Conservation (phyloP, 495 filamentous ascomycete genomes). For the Daldinia bambusicola region DNA sequence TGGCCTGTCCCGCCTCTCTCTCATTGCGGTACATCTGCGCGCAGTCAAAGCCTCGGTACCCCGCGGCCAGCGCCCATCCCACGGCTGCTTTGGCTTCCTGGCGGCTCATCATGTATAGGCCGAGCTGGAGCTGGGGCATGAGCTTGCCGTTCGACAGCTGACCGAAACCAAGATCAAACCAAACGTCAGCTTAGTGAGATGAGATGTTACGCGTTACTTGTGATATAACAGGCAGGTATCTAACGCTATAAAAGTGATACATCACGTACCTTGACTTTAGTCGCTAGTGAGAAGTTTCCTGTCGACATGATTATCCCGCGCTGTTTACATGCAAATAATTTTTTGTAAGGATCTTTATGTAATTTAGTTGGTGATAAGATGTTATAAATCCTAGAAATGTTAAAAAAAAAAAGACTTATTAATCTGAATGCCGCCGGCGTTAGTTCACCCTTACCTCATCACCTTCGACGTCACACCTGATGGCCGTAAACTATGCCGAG, state of each 20-base stretch:
- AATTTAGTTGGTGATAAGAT: too few species aligned
- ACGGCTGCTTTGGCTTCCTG: slow-evolving; percentile 60
- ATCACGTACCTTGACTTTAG: slow-evolving; percentile 33
- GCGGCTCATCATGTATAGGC: slow-evolving; percentile 70
- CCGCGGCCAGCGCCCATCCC: slow-evolving; percentile 59
- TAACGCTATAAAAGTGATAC: background rate
- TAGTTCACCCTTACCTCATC: slow-evolving; percentile 11
- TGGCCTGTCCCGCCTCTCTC: slow-evolving; percentile 66
- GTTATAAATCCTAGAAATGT: too few species aligned
- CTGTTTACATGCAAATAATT: background rate
- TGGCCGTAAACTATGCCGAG: slow-evolving; percentile 3
- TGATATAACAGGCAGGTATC: background rate
- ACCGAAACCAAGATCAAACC: slow-evolving; percentile 5
- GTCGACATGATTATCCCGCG: slow-evolving; percentile 17
- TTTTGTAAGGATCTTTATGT: too few species aligned
- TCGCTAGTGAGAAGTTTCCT: slow-evolving; percentile 32
- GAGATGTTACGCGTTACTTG: background rate
- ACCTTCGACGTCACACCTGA: slow-evolving; percentile 20
- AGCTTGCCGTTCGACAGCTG: slow-evolving; percentile 66
- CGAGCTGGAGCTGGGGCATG: slow-evolving; percentile 74
- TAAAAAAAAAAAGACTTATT: background rate
- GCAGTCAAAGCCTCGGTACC: slow-evolving; percentile 66
- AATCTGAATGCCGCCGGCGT: background rate
- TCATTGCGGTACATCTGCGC: slow-evolving; percentile 74
- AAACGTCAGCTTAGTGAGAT: slow-evolving; percentile 43